Base-by-base conservation (phyloP, 768 basidiomycete genomes). In the Coprinellus aureogranulatus region DNA sequence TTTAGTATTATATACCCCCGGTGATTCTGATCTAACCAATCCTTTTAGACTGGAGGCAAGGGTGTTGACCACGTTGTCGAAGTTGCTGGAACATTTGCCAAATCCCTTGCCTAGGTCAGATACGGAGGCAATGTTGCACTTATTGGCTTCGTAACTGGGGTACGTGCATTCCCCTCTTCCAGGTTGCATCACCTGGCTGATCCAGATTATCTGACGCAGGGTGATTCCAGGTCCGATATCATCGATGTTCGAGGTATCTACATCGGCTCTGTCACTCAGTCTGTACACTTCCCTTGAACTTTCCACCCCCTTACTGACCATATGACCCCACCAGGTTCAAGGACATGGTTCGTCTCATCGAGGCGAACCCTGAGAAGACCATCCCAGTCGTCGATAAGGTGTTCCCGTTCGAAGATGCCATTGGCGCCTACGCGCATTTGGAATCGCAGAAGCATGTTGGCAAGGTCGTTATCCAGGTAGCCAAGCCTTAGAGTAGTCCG, bases 191-290 rank as follows among this genome's bases (percentile, higher is more conserved):
- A n/a, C 23, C 30, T 49, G n/a, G n/a, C n/a, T 34, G 26, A 22
- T 53, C 10, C 41, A 5, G 20, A 44, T 34, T 5, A 51, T 25
- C 1, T 30, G 41, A 12, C 18, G n/a, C 34, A 53, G 37, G 50
- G 22, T 34, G 14, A 45, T 51, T 59, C 10, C 70, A 70, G 34
- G 58, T 14, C 14, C 20, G 69, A 76, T 54, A 55, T 79, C 18
- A 63, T 80, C 34, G 66, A 62, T 20, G 58, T 85, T 37, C 78
- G 81, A 4, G 84, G 85, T 3, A 76, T 87, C 26, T 72, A 79
- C 31, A 74, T 85, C 53, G 85, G 85, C 30, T 81, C 81, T 12
- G 76, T 83, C 18, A 70, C 76, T n/a, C 82, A 84, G 81, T 83
- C 63, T 42, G 81, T 70, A 28, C 16, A 20, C n/a, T n/a, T n/a